phyloP scores from a whole-genome alignment of 495 filamentous ascomycete genomes.

The Patellaria atrata region DNA sequence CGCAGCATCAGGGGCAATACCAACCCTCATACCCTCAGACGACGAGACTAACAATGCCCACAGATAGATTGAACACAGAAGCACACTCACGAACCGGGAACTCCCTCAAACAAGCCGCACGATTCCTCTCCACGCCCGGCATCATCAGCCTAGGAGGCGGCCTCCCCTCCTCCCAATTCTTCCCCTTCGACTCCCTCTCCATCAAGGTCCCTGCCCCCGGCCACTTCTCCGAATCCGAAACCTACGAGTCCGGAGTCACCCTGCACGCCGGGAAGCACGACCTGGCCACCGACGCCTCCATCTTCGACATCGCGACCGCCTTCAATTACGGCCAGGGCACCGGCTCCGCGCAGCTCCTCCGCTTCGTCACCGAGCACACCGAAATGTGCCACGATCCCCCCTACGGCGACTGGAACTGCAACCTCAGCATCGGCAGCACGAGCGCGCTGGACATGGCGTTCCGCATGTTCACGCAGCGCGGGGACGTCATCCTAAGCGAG shows the following conservation, averaged over 20 bases:
- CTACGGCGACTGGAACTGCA: slow-evolving; percentile 73
- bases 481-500: slow-evolving; percentile 65
- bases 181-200: slow-evolving; percentile 60
- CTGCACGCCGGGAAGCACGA: slow-evolving; percentile 70
- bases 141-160: slow-evolving; percentile 86
- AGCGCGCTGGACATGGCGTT: slow-evolving; percentile 61
- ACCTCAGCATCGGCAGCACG: slow-evolving; percentile 63
- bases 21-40: neutral
- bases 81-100: slow-evolving; percentile 21
- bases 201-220: slow-evolving; percentile 53
- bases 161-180: slow-evolving; percentile 75
- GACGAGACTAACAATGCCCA: neutral
- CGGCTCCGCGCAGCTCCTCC: slow-evolving; percentile 71
- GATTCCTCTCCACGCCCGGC: slow-evolving; percentile 53
- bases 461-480: slow-evolving; percentile 59
- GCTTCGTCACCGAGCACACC: slow-evolving; percentile 87
- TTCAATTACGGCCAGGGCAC: slow-evolving; percentile 84
- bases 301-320: slow-evolving; percentile 65
- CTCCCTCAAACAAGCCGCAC: slow-evolving; percentile 61
- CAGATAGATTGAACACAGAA: slow-evolving; percentile 46
- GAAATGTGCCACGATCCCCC: slow-evolving; percentile 60
- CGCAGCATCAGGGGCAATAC: slow-evolving; percentile 11
- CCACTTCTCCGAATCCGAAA: slow-evolving; percentile 55
- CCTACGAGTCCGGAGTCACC: slow-evolving; percentile 25
- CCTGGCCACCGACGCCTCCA: slow-evolving; percentile 45